A percentile compares a stretch with the other conserved stretches of the same genome.
Conservation (phyloP, 257 asterid genomes). For the Penstemon newberryi region DNA sequence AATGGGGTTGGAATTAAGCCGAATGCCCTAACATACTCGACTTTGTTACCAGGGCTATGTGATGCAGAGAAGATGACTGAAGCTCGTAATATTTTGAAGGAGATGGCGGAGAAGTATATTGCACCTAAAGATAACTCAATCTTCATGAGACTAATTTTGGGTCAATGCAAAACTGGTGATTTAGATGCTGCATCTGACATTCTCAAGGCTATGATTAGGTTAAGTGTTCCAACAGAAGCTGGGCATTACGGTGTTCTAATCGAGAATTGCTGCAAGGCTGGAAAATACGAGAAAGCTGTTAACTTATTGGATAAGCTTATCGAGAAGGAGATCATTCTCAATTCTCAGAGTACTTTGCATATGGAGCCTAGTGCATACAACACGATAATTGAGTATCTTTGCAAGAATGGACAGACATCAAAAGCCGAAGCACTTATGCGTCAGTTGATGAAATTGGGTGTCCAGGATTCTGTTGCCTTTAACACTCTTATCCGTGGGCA, state of each 20-base stretch:
- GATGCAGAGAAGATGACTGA: conserved; percentile 75
- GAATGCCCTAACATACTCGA: conserved; percentile 70
- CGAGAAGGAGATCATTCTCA: conserved; percentile 74
- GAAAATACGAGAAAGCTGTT: conserved; percentile 63
- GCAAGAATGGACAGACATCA: conserved; percentile 68
- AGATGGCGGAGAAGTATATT: conserved; percentile 70
- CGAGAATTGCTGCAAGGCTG: conserved; percentile 78
- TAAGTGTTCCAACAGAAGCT: conserved; percentile 85
- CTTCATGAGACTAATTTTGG: conserved; percentile 56
- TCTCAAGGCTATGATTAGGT: conserved; percentile 74
- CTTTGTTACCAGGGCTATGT: conserved; percentile 82
- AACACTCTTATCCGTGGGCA: conserved; percentile 72
- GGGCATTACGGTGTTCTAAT: conserved; percentile 89
- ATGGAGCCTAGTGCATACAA: conserved; percentile 84
- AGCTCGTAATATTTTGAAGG: conserved; percentile 61
- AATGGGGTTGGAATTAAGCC: conserved; percentile 70
- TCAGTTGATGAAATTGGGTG: conserved; percentile 93
- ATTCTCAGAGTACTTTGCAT: conserved; percentile 57
- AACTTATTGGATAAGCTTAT: conserved; percentile 71
- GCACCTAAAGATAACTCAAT: conserved; percentile 63
- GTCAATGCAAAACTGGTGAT: conserved; percentile 76
- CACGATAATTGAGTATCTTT: conserved; percentile 70
- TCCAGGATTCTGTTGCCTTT: conserved; percentile 69
- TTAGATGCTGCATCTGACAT: conserved; percentile 79
- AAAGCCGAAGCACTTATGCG: conserved; percentile 80